Conservation (phyloP, 2,329 filamentous ascomycete genomes). For the Magnaporthiopsis poae region DNA sequence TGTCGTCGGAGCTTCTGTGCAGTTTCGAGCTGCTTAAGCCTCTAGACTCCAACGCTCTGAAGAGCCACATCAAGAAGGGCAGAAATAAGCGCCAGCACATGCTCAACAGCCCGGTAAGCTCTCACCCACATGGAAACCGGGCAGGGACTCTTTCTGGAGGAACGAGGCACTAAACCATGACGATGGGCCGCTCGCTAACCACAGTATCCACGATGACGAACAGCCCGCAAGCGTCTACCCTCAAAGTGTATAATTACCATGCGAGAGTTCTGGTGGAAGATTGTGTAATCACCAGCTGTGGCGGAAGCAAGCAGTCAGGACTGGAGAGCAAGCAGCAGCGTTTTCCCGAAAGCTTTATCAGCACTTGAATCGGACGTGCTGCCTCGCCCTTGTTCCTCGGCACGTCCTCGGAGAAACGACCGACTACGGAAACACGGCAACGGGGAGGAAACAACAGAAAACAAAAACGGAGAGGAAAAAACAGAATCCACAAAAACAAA, state of each 20-base stretch:
- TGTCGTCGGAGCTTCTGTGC: constrained; percentile 83
- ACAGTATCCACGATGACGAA: constrained; percentile 6
- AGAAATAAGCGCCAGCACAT: constrained; percentile 89
- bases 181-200: neutral
- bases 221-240: constrained; percentile 47
- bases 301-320: neutral
- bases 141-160: neutral
- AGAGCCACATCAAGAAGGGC: constrained; percentile 98
- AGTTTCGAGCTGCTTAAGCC: constrained; percentile 96
- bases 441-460: neutral
- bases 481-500: neutral
- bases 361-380: neutral
- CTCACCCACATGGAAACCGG: neutral
- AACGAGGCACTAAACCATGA: neutral
- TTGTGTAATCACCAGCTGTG: neutral
- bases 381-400: neutral
- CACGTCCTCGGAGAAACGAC: neutral
- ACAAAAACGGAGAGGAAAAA: neutral
- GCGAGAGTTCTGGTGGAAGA: neutral
- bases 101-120: constrained; percentile 83
- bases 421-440: neutral
- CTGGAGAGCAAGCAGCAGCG: neutral
- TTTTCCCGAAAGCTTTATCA: neutral
- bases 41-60: constrained; percentile 86
- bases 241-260: constrained; percentile 39